These are phyloP conservation scores for Aristolochia fimbriata DNA, from an alignment of 164 flowering plant genomes.

Conservation along the genomic window DNA sequence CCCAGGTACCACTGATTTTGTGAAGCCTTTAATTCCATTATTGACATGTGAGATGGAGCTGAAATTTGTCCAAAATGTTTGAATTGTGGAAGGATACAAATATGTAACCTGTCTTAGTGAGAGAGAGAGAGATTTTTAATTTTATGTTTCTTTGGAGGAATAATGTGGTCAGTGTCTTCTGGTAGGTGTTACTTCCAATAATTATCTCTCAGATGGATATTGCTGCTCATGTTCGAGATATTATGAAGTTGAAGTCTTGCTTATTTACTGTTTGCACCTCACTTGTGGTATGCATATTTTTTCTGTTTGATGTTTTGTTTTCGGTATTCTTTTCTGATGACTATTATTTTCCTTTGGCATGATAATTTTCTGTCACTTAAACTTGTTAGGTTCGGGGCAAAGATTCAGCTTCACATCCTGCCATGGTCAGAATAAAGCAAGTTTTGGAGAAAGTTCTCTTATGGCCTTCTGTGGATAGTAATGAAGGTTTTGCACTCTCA, in stretches of 20 bases:
- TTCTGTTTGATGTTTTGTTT: not conserved
- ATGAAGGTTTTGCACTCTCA: constrained; percentile 40
- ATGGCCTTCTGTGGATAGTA: constrained; percentile 57
- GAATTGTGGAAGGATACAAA: no score
- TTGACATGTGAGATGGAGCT: no score
- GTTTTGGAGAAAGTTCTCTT: constrained; percentile 35
- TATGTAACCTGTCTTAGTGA: no score
- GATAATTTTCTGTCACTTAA: not conserved
- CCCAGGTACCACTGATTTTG: constrained; percentile 31
- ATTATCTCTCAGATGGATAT: constrained; percentile 32
- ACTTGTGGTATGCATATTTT: constrained; percentile 45
- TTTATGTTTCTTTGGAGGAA: no score
- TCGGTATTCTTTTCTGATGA: not conserved
- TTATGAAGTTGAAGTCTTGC: constrained; percentile 55
- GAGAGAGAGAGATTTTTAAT: no score
- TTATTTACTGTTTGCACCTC: constrained; percentile 79
- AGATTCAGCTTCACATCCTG: constrained; percentile 33
- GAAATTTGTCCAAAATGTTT: no score
- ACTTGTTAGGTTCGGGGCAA: constrained; percentile 40
- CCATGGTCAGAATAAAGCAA: constrained; percentile 32
- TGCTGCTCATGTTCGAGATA: constrained; percentile 33
- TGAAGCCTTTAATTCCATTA: not conserved
- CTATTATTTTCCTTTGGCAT: not conserved
- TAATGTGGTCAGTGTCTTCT: not conserved
- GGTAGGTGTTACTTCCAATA: constrained; percentile 60